Evolutionary conservation across 179 eudicot species (phyloP), one percentile per base, ranked within the genome.

Genomic region (Camellia oleifera): DNA sequence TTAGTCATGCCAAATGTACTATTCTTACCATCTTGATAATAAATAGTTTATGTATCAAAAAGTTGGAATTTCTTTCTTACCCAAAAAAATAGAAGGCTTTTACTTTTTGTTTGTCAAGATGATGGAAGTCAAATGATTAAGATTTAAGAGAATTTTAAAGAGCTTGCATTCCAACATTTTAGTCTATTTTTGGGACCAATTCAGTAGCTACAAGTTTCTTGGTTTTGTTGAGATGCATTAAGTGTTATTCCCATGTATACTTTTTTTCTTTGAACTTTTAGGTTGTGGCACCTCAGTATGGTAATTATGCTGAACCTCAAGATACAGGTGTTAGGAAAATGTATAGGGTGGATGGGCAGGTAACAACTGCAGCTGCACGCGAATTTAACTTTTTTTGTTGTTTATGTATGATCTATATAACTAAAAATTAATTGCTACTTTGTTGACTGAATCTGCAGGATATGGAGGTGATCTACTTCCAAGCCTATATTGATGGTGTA

Each of bases 281-380:
- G 99, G 97, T 97, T 82, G 94, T 97, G 78, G 89, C 80, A 70
- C 99, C 99, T 75, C 91, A 91, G 56, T 97, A 97, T 86, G 92
- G 92, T 13, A 82, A 93, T 75, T 97, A 93, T 89, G 86, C 91
- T 65, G 98, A 90, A 78, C 80, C 87, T 81, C 90, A 89, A 83
- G 85, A 91, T 82, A 80, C 90, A 20, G 97, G 97, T 67, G 87
- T 92, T 15, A 84, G 86, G 74, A 94, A 82, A 81, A 85, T 86
- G 78, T 97, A 93, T 68, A 82, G 70, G 81, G 95, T 97, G 72
- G 95, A 89, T 80, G 97, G 99, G 71, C 98, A 97, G 95, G 99
- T 97, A 88, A 77, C 26, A 71, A 46, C 53, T 26, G 52, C 18
- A 45, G 74, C 18, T 23, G 42, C 57, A 75, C 64, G 46, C 74